Evolutionary conservation across 2,329 filamentous ascomycete species (phyloP), one percentile per base, ranked within the genome.

Genomic region (Curvularia sp.): DNA sequence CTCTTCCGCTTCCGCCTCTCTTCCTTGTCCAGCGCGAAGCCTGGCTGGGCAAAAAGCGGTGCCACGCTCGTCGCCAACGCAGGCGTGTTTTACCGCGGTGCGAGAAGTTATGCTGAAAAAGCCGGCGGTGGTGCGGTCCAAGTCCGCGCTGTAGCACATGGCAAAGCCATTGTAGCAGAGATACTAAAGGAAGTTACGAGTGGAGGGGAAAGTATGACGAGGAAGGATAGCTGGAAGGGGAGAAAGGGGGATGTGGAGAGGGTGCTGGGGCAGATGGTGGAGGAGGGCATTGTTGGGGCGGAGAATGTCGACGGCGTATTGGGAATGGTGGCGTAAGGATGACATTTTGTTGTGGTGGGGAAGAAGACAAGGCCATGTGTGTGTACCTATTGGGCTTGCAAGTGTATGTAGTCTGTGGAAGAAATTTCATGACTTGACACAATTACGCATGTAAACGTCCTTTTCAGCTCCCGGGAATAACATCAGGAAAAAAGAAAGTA

Each of bases 191-290:
- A 80, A 44, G 75, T 77, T 12, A 63, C 79, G 39, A 66, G 60
- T 50, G 67, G 67, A 2, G 8, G 74, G 68, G 31, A 78, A 75
- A 4, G 75, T 79, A 18, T 18, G 18, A 18, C 18, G 18, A 18
- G 18, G 44, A 78, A 75, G 38, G 71, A 68, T 31, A 75, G 75
- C 50, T 72, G 81, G 64, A 77, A 75, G 41, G 72, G 76, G 41
- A 71, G 78, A 30, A 71, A 75, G 59, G 67, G 76, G n/a, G 75
- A 79, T 30, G 75, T 80, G 20, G 61, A 81, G 49, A 72, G 76
- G 53, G 79, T 82, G 26, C 73, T 84, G 26, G 79, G 81, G 58
- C 81, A 83, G 46, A 82, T 84, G 76, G 78, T 83, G 18, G 84
- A 85, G 44, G 84, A 86, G 50, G 82, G 82, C 2, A 67, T 84